Percentiles rank a stretch among this genome's conserved stretches.
Evolutionary conservation across 176 grass and related monocot genomes (phyloP).

Genomic region (Carex scoparia): DNA sequence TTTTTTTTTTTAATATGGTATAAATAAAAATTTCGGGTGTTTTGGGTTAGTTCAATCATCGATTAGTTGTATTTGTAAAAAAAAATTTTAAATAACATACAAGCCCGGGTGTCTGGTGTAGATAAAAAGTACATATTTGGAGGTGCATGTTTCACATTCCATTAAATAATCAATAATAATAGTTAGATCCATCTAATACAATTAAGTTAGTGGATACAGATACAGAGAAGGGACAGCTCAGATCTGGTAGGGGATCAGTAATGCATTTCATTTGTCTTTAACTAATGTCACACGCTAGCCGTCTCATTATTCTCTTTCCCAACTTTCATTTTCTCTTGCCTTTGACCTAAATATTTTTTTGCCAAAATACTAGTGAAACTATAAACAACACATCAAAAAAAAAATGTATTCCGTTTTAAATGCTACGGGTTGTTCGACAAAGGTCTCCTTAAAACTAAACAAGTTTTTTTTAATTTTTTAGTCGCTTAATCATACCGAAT

Average conservation of each 20-base stretch:
- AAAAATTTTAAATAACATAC: neutral
- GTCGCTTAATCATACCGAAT: too few relatives aligned
- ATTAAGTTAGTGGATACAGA: neutral
- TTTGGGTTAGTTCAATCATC: neutral
- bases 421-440: too few relatives aligned
- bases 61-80: neutral
- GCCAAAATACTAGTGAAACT: neutral
- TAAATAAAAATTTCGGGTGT: neutral
- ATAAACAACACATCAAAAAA: neutral
- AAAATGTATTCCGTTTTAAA: too few relatives aligned
- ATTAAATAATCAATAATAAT: neutral
- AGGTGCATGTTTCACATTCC: neutral
- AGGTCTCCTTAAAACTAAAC: too few relatives aligned
- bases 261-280: neutral
- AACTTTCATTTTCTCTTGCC: neutral
- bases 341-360: constrained; percentile 11
- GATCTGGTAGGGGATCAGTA: neutral
- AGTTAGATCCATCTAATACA: neutral
- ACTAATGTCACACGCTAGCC: neutral
- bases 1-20: too few relatives aligned
- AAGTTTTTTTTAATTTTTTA: too few relatives aligned
- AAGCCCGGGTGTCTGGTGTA: too few relatives aligned
- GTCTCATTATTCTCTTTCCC: neutral
- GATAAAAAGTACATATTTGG: too few relatives aligned
- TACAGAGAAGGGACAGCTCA: constrained; percentile 14